phyloP scores from a whole-genome alignment of 2,329 filamentous ascomycete species.

The Penicillium sp. region DNA sequence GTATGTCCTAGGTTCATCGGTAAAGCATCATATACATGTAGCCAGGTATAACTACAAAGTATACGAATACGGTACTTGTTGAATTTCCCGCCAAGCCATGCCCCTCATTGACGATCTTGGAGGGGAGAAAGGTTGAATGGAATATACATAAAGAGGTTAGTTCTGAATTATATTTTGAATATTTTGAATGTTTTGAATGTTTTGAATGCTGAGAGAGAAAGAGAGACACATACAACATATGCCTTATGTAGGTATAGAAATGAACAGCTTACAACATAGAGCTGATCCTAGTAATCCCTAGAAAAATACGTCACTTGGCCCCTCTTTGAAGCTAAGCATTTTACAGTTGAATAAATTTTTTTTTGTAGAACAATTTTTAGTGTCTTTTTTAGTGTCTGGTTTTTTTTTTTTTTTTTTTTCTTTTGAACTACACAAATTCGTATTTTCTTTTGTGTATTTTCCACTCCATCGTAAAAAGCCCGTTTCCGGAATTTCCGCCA shows the following conservation, averaged over 20 bases:
- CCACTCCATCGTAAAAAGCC: background rate
- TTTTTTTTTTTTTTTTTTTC: background rate
- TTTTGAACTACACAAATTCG: background rate
- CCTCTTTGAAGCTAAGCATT: slow-evolving; percentile 12
- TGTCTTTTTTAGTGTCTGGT: background rate
- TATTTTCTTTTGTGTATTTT: background rate
- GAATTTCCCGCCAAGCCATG: slow-evolving; percentile 17
- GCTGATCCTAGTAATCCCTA: no score
- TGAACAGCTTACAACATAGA: no score
- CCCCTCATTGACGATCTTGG: slow-evolving; percentile 22
- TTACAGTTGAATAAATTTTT: background rate
- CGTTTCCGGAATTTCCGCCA: slow-evolving; percentile 7
- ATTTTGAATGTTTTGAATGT: background rate
- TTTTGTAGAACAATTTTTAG: background rate
- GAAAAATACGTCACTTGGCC: slow-evolving; percentile 17
- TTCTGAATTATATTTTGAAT: background rate
- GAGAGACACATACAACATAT: no score
- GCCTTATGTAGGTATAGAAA: no score
- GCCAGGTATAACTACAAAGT: background rate
- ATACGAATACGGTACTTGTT: background rate
- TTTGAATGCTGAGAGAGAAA: no score
- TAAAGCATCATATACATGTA: background rate
- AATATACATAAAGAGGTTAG: background rate
- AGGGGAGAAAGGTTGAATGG: background rate
- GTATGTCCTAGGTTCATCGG: background rate